Base-by-base conservation (phyloP, 331 rosid genomes). In the Quercus tomentella region DNA sequence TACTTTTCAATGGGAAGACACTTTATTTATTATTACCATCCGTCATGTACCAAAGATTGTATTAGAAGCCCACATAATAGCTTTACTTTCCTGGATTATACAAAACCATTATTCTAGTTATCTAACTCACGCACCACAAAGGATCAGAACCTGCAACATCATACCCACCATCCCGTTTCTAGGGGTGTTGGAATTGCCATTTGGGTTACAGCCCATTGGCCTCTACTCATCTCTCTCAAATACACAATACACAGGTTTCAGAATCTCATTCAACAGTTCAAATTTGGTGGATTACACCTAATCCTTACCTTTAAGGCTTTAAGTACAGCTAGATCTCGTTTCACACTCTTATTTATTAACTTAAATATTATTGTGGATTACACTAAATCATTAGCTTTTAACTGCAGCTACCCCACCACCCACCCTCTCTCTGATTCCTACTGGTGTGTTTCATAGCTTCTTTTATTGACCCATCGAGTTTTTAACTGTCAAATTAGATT, bases 391-490 rank as follows among this genome's bases (percentile, higher is more conserved):
- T 54, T 73, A 33, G 55, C 84, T 33, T 73, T 63, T 25, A 30
- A 26, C 55, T 14, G 20, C 54, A 5, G 65, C 37, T n/a, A 33
- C 68, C 77, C 77, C 68, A 33, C 77, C 77, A 33, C 30, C 11
- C 43, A 49, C 37, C 57, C 37, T 23, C 58, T 60, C 67, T 20
- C 3, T 12, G 54, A 41, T n/a, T 67, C 49, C 74, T 62, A 66
- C 56, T 77, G 54, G 52, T 71, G 60, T 45, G 33, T 23, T 84
- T 82, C 87, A 87, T 80, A 75, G 87, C 78, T 73, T 82, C 17
- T 84, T 81, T 71, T 87, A 72, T 84, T 87, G 33, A 74, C 83
- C 4, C 83, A 87, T 77, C 77, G 9, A 71, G 3, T 6, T 49
- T 71, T 71, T 21, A 43, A 71, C 75, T 51, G 37, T 49, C 75